Percentiles rank a stretch among this genome's conserved stretches.
Evolutionary conservation across 495 filamentous ascomycete genomes (phyloP).

Genomic region (Darksidea phi): DNA sequence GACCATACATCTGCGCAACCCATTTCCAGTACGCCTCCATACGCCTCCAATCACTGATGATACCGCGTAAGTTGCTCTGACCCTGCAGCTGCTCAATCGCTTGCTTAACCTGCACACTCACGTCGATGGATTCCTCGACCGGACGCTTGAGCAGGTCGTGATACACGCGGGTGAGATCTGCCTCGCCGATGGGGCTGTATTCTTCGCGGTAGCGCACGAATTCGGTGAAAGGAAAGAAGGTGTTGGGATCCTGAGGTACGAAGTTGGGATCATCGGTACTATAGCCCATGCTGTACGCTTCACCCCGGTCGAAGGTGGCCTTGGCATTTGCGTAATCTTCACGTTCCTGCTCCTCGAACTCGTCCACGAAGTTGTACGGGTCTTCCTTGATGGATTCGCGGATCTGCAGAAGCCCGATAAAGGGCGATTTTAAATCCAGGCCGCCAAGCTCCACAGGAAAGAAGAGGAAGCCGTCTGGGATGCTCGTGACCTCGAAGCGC

Average conservation of each 20-base stretch:
- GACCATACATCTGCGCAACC: slow-evolving; percentile 60
- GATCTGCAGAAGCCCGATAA: slow-evolving; percentile 37
- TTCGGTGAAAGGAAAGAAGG: slow-evolving; percentile 57
- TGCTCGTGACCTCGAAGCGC: slow-evolving; percentile 54
- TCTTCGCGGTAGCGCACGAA: slow-evolving; percentile 55
- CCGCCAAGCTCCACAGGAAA: slow-evolving; percentile 43
- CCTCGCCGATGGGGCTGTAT: slow-evolving; percentile 11
- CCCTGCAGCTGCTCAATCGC: slow-evolving; percentile 33
- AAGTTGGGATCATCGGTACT: slow-evolving; percentile 18
- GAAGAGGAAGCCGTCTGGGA: slow-evolving; percentile 69
- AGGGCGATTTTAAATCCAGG: slow-evolving; percentile 40
- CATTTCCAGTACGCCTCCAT: slow-evolving; percentile 64
- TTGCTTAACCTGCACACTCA: slow-evolving; percentile 36
- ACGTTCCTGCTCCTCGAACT: slow-evolving; percentile 49
- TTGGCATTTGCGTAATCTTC: slow-evolving; percentile 51
- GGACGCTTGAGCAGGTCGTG: slow-evolving; percentile 46
- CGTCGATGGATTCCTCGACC: slow-evolving; percentile 43
- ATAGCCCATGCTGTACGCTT: neutral
- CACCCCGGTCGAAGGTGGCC: slow-evolving; percentile 46
- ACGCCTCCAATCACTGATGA: slow-evolving; percentile 38
- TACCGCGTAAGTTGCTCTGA: slow-evolving; percentile 30
- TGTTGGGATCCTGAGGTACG: slow-evolving; percentile 32
- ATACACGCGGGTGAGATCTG: slow-evolving; percentile 32
- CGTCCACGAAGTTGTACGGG: slow-evolving; percentile 47
- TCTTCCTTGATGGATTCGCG: slow-evolving; percentile 36